phyloP scores from a whole-genome alignment of 2,329 filamentous ascomycete genomes.

The Hortaea werneckii region DNA sequence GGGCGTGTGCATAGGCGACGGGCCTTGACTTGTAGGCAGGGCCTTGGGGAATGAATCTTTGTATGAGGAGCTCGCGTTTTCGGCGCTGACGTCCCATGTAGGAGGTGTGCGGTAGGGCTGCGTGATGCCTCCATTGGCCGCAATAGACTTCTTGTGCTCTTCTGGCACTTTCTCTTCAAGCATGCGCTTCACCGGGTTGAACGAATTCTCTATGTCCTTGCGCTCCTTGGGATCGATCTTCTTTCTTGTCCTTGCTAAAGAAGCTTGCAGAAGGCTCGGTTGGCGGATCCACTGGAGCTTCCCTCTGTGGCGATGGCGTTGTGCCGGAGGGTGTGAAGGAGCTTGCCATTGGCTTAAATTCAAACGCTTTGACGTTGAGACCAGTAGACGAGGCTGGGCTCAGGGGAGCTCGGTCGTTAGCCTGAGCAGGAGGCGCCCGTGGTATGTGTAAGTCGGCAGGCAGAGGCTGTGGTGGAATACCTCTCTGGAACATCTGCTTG shows the following conservation, averaged over 20 bases:
- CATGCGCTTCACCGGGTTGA: conserved; percentile 57
- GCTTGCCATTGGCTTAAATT: conserved; percentile 69
- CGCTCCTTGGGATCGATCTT: conserved; percentile 10
- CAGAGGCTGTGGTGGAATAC: conserved; percentile 34
- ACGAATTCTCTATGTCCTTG: conserved; percentile 42
- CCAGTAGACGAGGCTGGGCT: conserved; percentile 46
- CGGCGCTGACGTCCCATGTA: conserved; percentile 56
- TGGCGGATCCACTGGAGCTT: conserved; percentile 12
- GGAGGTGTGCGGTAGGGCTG: conserved; percentile 75
- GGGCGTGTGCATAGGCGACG: conserved; percentile 53
- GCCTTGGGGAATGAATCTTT: conserved; percentile 68
- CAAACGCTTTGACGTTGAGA: conserved; percentile 61
- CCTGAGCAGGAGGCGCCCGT: conserved; percentile 27
- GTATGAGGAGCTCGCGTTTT: conserved; percentile 68
- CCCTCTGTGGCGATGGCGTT: conserved; percentile 53
- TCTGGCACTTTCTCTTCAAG: conserved; percentile 47
- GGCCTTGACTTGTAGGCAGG: conserved; percentile 39
- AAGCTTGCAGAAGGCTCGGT: conserved; percentile 12
- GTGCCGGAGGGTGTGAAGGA: conserved; percentile 73
- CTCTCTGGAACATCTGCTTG: conserved; percentile 6
- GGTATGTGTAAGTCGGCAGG: conserved; percentile 60
- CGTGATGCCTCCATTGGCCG: conserved; percentile 71
- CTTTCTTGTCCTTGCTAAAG: conserved; percentile 16
- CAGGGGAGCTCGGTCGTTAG: conserved; percentile 21
- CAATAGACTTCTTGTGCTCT: conserved; percentile 49